Conservation (phyloP, 2,329 filamentous ascomycete species). For the Alternaria postmessia region DNA sequence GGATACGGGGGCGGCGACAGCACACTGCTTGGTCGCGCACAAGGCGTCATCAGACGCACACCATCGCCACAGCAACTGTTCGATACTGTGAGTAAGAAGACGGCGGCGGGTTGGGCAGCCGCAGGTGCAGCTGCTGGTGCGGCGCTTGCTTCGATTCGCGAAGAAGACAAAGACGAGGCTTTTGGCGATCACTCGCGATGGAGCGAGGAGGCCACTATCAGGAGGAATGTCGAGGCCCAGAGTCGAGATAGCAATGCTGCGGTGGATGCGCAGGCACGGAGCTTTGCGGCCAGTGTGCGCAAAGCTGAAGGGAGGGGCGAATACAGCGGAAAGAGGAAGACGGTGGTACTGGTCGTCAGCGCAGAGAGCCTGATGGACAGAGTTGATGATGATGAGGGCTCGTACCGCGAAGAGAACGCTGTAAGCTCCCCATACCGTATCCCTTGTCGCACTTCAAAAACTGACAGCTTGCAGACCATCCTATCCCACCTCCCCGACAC, state of each 20-base stretch:
- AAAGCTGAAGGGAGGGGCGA: constrained; percentile 23
- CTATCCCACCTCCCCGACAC: constrained; percentile 86
- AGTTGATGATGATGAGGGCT: constrained; percentile 63
- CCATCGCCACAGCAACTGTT: constrained; percentile 90
- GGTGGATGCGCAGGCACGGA: constrained; percentile 43
- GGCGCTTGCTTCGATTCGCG: constrained; percentile 81
- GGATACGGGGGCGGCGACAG: constrained; percentile 56
- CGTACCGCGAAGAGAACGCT: constrained; percentile 75
- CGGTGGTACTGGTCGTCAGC: constrained; percentile 87
- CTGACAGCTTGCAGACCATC: constrained; percentile 62
- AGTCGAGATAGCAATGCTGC: constrained; percentile 45
- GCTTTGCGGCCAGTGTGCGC: constrained; percentile 42
- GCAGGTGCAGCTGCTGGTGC: constrained; percentile 84
- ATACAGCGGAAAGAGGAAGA: constrained; percentile 61
- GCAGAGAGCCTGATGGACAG: constrained; percentile 72
- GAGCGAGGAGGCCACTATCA: constrained; percentile 86
- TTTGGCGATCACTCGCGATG: constrained; percentile 89
- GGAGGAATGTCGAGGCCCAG: constrained; percentile 55
- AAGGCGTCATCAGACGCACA: constrained; percentile 80
- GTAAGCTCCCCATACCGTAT: constrained; percentile 62
- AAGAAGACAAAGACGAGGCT: constrained; percentile 76
- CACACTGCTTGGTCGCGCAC: constrained; percentile 78
- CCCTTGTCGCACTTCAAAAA: not conserved
- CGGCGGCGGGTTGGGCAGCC: constrained; percentile 82
- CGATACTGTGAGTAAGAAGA: constrained; percentile 80